Evolutionary conservation across 441 rosid genomes (phyloP), one percentile per base, ranked within the genome.

Genomic region (Eruca vesicaria): DNA sequence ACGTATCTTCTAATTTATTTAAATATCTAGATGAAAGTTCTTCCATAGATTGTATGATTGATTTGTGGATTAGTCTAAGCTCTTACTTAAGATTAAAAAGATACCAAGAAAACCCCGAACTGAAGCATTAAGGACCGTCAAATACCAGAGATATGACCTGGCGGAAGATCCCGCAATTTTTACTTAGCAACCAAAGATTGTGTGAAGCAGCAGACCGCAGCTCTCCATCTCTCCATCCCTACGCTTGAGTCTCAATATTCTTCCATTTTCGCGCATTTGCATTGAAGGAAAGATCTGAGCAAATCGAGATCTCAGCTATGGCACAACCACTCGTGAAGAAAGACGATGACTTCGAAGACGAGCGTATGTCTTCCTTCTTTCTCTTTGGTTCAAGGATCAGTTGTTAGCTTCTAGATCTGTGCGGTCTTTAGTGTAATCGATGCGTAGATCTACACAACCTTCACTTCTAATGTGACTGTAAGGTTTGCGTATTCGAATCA

Each of bases 341-440:
- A 82, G 98, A 96, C 75, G 99, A 96, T 72, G 99, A 96, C 84
- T 97, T 85, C 73, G 98, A 96, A 80, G 99, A 96, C 66, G 99
- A 96, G 89, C 87, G 99, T 96, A 75, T 53, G 70, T 72, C 68
- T 43, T 63, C 9, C 23, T 32, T 67, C 11, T 35, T 26, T 50
- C 53, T 14, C 35, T 74, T 15, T 16, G 36, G 2, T 63, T 36
- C 32, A 72, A 41, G 32, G 32, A 29, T 4, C 21, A 76, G 32
- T 60, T 33, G 28, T 14, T 79, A 62, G 75, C 80, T 77, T 73
- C 77, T 83, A 81, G 90, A 87, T 92, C 93, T 80, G 84, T 66
- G 60, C 23, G 65, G 63, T 58, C 31, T 18, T 29, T 23, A 57
- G 18, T 29, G 63, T 18, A 28, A 66, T 66, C 14, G 58, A 45